Evolutionary conservation across 1,139 yeast genomes (phyloP).

Genomic region (Scheffersomyces titani): DNA sequence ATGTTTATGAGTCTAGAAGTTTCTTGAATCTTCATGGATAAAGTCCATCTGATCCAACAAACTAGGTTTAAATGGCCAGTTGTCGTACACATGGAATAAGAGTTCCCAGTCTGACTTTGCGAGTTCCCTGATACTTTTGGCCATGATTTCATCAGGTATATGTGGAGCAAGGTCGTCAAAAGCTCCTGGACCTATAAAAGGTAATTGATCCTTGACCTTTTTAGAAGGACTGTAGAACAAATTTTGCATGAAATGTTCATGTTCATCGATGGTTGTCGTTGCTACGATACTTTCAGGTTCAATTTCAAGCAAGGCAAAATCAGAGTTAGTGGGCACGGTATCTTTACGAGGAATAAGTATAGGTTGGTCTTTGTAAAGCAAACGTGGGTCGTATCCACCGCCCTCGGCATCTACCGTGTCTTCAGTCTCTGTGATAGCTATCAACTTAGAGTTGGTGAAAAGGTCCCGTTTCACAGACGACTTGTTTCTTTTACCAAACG

Average conservation of each 20-base stretch:
- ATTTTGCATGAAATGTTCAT: slow-evolving; percentile 69
- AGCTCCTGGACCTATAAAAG: slow-evolving; percentile 81
- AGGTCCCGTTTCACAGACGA: slow-evolving; percentile 63
- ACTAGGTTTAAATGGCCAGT: slow-evolving; percentile 88
- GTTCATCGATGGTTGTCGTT: slow-evolving; percentile 46
- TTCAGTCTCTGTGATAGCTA: slow-evolving; percentile 44
- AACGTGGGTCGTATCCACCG: slow-evolving; percentile 37
- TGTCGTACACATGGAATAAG: slow-evolving; percentile 53
- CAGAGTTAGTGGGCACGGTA: slow-evolving; percentile 25
- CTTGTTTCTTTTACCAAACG: slow-evolving; percentile 50
- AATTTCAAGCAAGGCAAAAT: slow-evolving; percentile 56
- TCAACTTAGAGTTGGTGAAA: slow-evolving; percentile 51
- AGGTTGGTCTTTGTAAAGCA: slow-evolving; percentile 42
- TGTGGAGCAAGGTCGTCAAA: slow-evolving; percentile 52
- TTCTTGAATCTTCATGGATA: slow-evolving; percentile 19
- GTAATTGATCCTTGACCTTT: slow-evolving; percentile 50
- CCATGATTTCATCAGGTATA: slow-evolving; percentile 37
- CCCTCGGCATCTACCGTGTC: slow-evolving; percentile 27
- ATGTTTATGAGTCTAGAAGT: slow-evolving; percentile 6
- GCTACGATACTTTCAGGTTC: slow-evolving; percentile 42
- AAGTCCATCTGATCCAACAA: slow-evolving; percentile 22
- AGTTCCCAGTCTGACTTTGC: slow-evolving; percentile 53
- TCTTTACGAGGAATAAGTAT: slow-evolving; percentile 24
- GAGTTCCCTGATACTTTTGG: slow-evolving; percentile 51
- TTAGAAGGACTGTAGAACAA: slow-evolving; percentile 56